Evolutionary conservation across 2,329 filamentous ascomycete species (phyloP).

Genomic region (Fusarium napiforme): DNA sequence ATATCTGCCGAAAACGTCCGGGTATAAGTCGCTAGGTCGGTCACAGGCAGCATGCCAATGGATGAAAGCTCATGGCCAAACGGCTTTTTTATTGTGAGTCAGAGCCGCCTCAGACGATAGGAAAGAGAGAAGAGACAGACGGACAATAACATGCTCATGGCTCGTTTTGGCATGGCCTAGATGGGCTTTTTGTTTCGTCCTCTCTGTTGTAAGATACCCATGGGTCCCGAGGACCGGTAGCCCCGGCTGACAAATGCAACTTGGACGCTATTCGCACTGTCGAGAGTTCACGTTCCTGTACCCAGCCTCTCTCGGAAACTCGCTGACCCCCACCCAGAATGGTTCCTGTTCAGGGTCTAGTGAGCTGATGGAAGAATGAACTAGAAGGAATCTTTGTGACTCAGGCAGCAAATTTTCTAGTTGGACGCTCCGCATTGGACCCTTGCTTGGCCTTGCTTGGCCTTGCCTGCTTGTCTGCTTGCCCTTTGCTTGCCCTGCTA

Average conservation of each 20-base stretch:
- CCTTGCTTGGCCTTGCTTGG: neutral
- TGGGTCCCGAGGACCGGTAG: slow-evolving; percentile 20
- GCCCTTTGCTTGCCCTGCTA: neutral
- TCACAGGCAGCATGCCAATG: neutral
- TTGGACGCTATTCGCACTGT: slow-evolving; percentile 35
- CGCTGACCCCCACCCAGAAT: slow-evolving; percentile 19
- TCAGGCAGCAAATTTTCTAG: slow-evolving; percentile 50
- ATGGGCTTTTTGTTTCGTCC: slow-evolving; percentile 30
- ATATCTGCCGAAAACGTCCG: slow-evolving; percentile 26
- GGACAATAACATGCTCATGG: neutral
- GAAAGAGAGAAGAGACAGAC: neutral
- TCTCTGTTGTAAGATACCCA: slow-evolving; percentile 25
- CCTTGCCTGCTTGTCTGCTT: neutral
- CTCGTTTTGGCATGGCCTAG: slow-evolving; percentile 27
- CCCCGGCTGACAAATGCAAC: slow-evolving; percentile 44
- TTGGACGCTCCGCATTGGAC: slow-evolving; percentile 12
- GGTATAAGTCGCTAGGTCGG: slow-evolving; percentile 21
- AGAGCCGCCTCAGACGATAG: slow-evolving; percentile 13
- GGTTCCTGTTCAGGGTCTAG: slow-evolving; percentile 17
- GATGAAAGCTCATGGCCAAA: neutral
- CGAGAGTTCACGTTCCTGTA: neutral
- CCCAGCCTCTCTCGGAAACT: slow-evolving; percentile 21
- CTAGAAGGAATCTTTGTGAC: slow-evolving; percentile 49
- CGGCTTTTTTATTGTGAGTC: slow-evolving; percentile 8
- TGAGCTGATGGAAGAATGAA: slow-evolving; percentile 37